phyloP scores from a whole-genome alignment of 768 basidiomycete genomes.

The Ephemerocybe angulata region DNA sequence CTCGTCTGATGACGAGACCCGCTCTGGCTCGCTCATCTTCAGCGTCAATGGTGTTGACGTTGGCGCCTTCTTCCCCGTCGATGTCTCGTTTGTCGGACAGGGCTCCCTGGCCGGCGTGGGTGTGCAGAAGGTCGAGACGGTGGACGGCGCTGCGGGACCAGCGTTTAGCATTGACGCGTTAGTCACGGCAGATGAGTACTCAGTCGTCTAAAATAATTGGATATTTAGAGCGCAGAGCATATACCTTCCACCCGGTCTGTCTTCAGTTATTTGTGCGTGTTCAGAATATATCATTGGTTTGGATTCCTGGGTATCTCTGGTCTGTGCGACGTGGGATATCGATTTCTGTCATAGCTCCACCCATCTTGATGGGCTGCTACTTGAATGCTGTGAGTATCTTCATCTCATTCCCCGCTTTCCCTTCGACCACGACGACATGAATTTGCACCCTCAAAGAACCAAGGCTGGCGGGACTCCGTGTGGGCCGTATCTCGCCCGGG shows the following conservation, averaged over 20 bases:
- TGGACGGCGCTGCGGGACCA: constrained; percentile 38
- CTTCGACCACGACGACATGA: too few relatives aligned
- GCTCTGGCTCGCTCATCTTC: constrained; percentile 89
- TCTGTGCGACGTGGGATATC: too few relatives aligned
- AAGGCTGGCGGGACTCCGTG: too few relatives aligned
- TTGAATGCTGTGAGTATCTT: too few relatives aligned
- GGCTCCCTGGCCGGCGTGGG: constrained; percentile 78
- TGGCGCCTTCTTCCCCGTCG: constrained; percentile 89
- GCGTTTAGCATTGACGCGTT: constrained; percentile 53
- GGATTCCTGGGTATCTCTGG: too few relatives aligned
- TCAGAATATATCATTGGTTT: neutral
- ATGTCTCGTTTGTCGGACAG: constrained; percentile 73
- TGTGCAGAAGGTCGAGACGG: constrained; percentile 54
- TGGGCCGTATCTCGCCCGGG: too few relatives aligned
- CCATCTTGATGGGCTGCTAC: too few relatives aligned
- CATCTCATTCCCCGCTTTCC: too few relatives aligned
- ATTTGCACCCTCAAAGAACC: too few relatives aligned
- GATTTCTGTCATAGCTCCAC: too few relatives aligned
- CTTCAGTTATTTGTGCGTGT: neutral
- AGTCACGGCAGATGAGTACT: constrained; percentile 53
- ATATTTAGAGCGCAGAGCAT: too few relatives aligned
- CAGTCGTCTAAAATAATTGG: constrained; percentile 40
- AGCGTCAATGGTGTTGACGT: constrained; percentile 80
- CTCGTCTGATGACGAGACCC: constrained; percentile 51
- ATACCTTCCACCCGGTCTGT: too few relatives aligned